Evolutionary conservation across 2,329 filamentous ascomycete species (phyloP).

Genomic region (Fusarium sp.): DNA sequence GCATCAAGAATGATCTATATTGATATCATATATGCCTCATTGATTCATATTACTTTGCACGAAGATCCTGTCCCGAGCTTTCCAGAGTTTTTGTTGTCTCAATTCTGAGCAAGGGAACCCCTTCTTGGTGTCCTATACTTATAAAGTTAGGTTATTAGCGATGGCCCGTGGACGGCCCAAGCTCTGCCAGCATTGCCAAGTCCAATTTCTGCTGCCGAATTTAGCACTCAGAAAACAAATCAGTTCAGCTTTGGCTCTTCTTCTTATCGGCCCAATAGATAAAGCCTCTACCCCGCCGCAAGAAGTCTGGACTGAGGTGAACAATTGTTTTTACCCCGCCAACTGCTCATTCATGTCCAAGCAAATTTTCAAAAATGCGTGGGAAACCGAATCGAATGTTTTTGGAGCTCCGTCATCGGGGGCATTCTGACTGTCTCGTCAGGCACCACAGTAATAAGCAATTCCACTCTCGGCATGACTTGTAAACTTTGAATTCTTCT

Average conservation of each 20-base stretch:
- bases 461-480: conserved; percentile 24
- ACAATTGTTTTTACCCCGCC: conserved; percentile 37
- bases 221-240: conserved; percentile 15
- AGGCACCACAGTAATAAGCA: conserved; percentile 24
- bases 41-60: conserved; percentile 11
- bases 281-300: conserved; percentile 20
- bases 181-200: not conserved
- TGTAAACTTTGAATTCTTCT: conserved; percentile 15
- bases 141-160: not conserved
- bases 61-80: not conserved
- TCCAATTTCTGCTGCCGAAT: conserved; percentile 14
- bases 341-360: conserved; percentile 13
- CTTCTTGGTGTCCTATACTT: not conserved
- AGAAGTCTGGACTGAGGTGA: conserved; percentile 14
- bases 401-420: conserved; percentile 44
- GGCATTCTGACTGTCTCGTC: conserved; percentile 9
- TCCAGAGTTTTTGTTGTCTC: not conserved
- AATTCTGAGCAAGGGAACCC: not conserved
- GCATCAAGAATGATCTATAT: not conserved
- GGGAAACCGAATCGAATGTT: conserved; percentile 12
- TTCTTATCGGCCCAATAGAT: conserved; percentile 28
- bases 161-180: conserved; percentile 16
- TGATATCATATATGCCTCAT: too few relatives aligned
- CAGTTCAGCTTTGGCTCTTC: conserved; percentile 2
- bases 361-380: conserved; percentile 29